Conservation (phyloP, 2,329 filamentous ascomycete species). For the Epichloe coenophiala region DNA sequence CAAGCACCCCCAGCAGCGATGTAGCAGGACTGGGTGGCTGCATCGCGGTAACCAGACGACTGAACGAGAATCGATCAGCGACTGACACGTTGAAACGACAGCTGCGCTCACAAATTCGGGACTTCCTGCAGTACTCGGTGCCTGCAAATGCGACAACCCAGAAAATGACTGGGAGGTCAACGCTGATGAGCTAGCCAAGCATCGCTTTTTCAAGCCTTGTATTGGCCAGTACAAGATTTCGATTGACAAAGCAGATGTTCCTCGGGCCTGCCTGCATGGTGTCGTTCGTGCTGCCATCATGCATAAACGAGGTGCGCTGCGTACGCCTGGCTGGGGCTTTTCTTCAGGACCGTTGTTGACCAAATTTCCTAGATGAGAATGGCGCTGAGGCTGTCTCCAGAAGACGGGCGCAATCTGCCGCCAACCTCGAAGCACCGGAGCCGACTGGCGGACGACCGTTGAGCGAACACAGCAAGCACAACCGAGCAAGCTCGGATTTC, state of each 20-base stretch:
- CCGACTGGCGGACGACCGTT: conserved; percentile 35
- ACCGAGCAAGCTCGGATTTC: conserved; percentile 58
- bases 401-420: conserved; percentile 46
- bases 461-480: conserved; percentile 52
- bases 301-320: conserved; percentile 49
- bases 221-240: conserved; percentile 65
- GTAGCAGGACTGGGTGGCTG: background rate
- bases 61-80: background rate
- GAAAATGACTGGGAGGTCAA: conserved; percentile 59
- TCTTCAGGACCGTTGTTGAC: conserved; percentile 1
- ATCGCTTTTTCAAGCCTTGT: conserved; percentile 53
- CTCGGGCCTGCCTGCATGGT: conserved; percentile 61
- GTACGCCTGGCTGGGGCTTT: background rate
- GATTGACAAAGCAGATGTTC: conserved; percentile 53
- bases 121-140: conserved; percentile 68
- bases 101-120: conserved; percentile 60
- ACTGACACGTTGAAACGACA: conserved; percentile 21
- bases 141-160: conserved; percentile 78
- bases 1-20: background rate
- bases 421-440: conserved; percentile 46
- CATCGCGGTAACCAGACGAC: background rate
- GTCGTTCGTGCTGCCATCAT: conserved; percentile 61
- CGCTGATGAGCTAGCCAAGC: conserved; percentile 46
- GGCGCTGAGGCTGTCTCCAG: conserved; percentile 30
- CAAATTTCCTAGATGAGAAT: conserved; percentile 20